Conservation (phyloP, 768 basidiomycete species). For the Tylopilus rubrobrunneus region DNA sequence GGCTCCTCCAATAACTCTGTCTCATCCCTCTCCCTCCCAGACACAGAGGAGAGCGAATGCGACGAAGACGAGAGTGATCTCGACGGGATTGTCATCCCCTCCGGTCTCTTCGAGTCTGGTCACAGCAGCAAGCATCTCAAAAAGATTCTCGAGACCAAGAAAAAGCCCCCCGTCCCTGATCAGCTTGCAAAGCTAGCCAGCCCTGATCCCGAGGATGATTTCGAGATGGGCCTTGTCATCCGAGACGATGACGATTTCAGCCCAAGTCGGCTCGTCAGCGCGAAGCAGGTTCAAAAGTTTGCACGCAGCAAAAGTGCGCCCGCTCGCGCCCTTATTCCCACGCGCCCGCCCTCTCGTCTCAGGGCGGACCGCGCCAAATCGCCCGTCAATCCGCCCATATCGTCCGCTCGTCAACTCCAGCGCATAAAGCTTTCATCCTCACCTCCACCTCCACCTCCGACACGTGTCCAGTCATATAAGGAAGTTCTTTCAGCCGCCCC, state of each 20-base stretch:
- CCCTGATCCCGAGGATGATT: slow-evolving; percentile 77
- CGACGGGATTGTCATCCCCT: slow-evolving; percentile 77
- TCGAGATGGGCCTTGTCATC: slow-evolving; percentile 80
- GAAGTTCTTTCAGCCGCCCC: slow-evolving; percentile 48
- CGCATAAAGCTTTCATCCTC: slow-evolving; percentile 67
- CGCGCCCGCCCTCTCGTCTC: slow-evolving; percentile 62
- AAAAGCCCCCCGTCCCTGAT: slow-evolving; percentile 52
- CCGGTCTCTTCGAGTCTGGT: slow-evolving; percentile 70
- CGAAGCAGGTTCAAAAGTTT: slow-evolving; percentile 41
- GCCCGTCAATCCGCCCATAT: slow-evolving; percentile 62
- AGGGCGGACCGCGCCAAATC: slow-evolving; percentile 69
- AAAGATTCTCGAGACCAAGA: slow-evolving; percentile 52
- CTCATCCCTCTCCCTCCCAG: slow-evolving; percentile 59
- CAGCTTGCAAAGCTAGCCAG: slow-evolving; percentile 48
- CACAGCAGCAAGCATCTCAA: slow-evolving; percentile 50
- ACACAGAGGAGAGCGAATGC: slow-evolving; percentile 67
- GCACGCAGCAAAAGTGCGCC: slow-evolving; percentile 61
- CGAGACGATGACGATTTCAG: slow-evolving; percentile 81
- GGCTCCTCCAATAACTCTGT: slow-evolving; percentile 68
- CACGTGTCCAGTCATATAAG: slow-evolving; percentile 60
- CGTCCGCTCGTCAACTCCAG: slow-evolving; percentile 66
- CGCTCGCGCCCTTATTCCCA: slow-evolving; percentile 42
- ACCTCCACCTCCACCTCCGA: slow-evolving; percentile 57
- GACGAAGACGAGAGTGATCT: slow-evolving; percentile 70
- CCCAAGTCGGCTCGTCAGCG: slow-evolving; percentile 63